Percentiles rank a stretch among this genome's conserved stretches.
Evolutionary conservation across 192 early-diverging fungal genomes (phyloP).

Genomic region (Coemansia sp.): DNA sequence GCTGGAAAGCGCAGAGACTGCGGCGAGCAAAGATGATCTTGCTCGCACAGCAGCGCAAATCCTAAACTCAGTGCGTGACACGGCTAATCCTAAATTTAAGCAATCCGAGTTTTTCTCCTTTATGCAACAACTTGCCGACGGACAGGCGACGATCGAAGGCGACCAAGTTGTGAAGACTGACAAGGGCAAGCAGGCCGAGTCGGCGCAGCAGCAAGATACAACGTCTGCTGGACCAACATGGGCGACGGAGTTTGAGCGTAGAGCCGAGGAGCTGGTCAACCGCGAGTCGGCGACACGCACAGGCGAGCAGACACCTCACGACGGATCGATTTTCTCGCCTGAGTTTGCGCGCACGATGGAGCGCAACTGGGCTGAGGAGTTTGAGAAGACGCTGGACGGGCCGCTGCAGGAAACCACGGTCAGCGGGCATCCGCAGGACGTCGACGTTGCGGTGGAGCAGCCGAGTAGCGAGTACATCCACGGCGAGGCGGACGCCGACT

Average conservation of each 20-base stretch:
- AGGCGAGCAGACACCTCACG: slow-evolving; percentile 33
- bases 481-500: slow-evolving; percentile 52
- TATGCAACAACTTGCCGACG: slow-evolving; percentile 90
- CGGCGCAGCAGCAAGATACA: slow-evolving; percentile 13
- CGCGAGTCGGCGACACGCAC: slow-evolving; percentile 37
- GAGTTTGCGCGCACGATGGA: slow-evolving; percentile 59
- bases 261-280: slow-evolving; percentile 53
- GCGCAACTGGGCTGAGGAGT: slow-evolving; percentile 61
- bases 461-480: slow-evolving; percentile 56
- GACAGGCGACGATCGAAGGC: slow-evolving; percentile 82
- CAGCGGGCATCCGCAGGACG: slow-evolving; percentile 51
- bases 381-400: slow-evolving; percentile 52
- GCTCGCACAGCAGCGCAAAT: slow-evolving; percentile 80
- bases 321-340: slow-evolving; percentile 55
- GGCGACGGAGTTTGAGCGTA: slow-evolving; percentile 68
- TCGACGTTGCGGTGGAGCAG: slow-evolving; percentile 57
- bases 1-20: too few species aligned
- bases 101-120: slow-evolving; percentile 88
- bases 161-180: slow-evolving; percentile 68
- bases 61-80: slow-evolving; percentile 68
- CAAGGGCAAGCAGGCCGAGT: slow-evolving; percentile 37
- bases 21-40: slow-evolving; percentile 59
- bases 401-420: slow-evolving; percentile 45
- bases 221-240: slow-evolving; percentile 55
- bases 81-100: slow-evolving; percentile 90